Evolutionary conservation across 2,329 filamentous ascomycete species (phyloP).

Genomic region (Rasamsonia emersonii): DNA sequence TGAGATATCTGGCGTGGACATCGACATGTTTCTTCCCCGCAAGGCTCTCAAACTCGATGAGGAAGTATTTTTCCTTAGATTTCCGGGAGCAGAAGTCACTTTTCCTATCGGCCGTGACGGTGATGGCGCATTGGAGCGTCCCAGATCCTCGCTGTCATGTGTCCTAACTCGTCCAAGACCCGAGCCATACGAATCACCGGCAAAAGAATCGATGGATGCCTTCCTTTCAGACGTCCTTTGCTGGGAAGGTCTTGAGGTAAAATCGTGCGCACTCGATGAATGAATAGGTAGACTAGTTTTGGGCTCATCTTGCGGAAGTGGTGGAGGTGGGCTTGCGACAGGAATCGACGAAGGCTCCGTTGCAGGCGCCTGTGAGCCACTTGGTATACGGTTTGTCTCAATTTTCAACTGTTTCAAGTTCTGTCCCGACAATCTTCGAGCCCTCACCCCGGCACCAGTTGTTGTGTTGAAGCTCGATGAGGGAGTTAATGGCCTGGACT

Average conservation of each 20-base stretch:
- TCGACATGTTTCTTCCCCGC: constrained; percentile 65
- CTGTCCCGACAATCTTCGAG: constrained; percentile 69
- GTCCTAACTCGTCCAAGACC: constrained; percentile 36
- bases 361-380: constrained; percentile 16
- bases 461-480: constrained; percentile 12
- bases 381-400: constrained; percentile 52
- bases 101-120: constrained; percentile 29
- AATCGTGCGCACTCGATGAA: constrained; percentile 10
- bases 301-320: constrained; percentile 22
- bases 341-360: constrained; percentile 20
- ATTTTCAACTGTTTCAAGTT: constrained; percentile 81
- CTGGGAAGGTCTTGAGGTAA: constrained; percentile 13
- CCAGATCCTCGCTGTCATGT: constrained; percentile 33
- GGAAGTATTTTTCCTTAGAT: constrained; percentile 59
- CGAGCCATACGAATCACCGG: constrained; percentile 33
- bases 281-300: constrained; percentile 12
- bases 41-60: constrained; percentile 63
- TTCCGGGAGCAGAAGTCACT: constrained; percentile 31
- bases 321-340: constrained; percentile 15
- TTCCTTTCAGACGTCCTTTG: constrained; percentile 19
- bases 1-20: constrained; percentile 50
- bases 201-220: constrained; percentile 25
- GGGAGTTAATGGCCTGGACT: constrained; percentile 12
- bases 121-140: constrained; percentile 23
- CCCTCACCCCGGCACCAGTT: constrained; percentile 52